A percentile compares a stretch with the other conserved stretches of the same genome.
Conservation (phyloP, 73 alveolate genomes). For the Urostyla sp. region DNA sequence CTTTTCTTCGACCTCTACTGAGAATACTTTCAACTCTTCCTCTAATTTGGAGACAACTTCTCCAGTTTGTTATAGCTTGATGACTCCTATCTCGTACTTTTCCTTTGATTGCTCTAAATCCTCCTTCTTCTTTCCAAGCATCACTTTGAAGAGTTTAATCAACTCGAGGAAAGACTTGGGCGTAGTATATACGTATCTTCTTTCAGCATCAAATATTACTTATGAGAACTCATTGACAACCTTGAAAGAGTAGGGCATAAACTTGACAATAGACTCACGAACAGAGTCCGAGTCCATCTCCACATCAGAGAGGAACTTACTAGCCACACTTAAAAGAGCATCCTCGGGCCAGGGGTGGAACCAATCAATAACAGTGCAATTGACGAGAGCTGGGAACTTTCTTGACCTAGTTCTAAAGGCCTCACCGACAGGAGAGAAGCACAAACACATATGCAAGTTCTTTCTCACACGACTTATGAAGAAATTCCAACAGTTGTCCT, state of each 20-base stretch:
- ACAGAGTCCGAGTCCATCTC: conserved; percentile 92
- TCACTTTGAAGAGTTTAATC: conserved; percentile 96
- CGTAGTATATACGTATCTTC: conserved; percentile 99
- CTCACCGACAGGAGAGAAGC: conserved; percentile 99
- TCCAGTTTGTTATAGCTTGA: conserved; percentile 95
- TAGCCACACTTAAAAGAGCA: conserved; percentile 98
- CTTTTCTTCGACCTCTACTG: conserved; percentile 98
- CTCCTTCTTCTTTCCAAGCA: conserved; percentile 92
- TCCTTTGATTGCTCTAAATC: conserved; percentile 69
- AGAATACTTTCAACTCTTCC: conserved; percentile 96
- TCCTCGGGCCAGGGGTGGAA: conserved; percentile 99
- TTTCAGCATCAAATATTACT: conserved; percentile 88
- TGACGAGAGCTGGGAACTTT: conserved; percentile 99
- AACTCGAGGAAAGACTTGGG: conserved; percentile 99
- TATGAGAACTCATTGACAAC: conserved; percentile 94
- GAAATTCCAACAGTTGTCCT: conserved; percentile 99
- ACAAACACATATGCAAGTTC: conserved; percentile 99
- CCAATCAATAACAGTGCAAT: conserved; percentile 98
- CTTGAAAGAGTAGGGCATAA: conserved; percentile 99
- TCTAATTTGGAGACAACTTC: conserved; percentile 98
- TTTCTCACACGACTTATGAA: conserved; percentile 98
- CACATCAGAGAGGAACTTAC: conserved; percentile 85
- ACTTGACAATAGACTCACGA: conserved; percentile 94
- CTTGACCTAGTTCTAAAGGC: conserved; percentile 98
- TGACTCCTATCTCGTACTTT: conserved; percentile 95